Evolutionary conservation across 2,329 filamentous ascomycete genomes (phyloP).

Genomic region (Pestalotiopsis sp.): DNA sequence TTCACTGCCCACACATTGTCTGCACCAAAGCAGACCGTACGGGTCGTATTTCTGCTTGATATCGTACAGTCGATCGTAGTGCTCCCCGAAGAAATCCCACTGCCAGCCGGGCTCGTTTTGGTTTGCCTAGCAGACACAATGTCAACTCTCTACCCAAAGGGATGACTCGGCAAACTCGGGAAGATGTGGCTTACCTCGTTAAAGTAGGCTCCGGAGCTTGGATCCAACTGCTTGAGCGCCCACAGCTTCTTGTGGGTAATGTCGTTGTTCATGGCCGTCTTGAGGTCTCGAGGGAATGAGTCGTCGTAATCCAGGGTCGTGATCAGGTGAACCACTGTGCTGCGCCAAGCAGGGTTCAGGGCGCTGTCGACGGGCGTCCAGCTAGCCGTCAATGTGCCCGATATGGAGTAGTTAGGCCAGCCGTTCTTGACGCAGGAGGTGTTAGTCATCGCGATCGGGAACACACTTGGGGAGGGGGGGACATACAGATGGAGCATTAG

Average conservation of each 20-base stretch:
- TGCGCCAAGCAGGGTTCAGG: neutral
- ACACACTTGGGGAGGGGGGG: neutral
- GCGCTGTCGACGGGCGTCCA: neutral
- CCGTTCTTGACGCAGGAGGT: neutral
- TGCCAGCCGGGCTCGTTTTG: neutral
- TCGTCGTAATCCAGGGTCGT: neutral
- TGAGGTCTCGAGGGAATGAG: neutral
- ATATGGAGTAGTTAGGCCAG: neutral
- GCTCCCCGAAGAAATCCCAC: neutral
- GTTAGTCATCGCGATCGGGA: neutral
- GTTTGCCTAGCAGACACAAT: neutral
- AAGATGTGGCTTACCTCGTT: neutral
- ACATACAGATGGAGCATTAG: neutral
- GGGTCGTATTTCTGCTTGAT: neutral
- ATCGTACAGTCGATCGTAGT: neutral
- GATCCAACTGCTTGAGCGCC: neutral
- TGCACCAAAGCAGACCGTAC: neutral
- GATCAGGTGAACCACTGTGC: neutral
- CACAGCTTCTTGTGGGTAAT: neutral
- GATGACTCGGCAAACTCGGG: neutral
- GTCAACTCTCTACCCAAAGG: neutral
- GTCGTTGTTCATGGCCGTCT: neutral
- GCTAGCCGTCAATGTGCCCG: neutral
- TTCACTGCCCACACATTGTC: neutral
- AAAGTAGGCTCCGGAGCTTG: neutral